Percentiles rank a stretch among this genome's conserved stretches.
These are phyloP conservation scores for Strobilomyces echinocephalus DNA, from an alignment of 768 basidiomycete genomes.

Conservation along the genomic window DNA sequence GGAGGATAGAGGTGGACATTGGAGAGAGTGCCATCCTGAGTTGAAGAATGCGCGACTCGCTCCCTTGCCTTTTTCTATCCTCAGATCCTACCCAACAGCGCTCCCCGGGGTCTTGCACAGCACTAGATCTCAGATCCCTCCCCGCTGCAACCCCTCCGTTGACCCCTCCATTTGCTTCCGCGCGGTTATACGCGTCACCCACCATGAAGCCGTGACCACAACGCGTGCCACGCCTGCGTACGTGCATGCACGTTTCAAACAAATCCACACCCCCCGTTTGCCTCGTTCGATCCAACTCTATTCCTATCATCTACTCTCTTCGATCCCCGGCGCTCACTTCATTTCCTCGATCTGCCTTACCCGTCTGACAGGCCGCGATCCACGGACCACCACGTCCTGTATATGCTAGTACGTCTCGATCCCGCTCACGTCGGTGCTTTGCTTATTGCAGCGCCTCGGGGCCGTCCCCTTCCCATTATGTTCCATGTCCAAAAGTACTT, in stretches of 20 bases:
- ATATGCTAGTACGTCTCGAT: background rate
- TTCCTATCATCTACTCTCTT: background rate
- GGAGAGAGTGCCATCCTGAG: slow-evolving; percentile 5
- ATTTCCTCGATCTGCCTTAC: background rate
- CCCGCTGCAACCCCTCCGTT: background rate
- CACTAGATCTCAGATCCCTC: slow-evolving; percentile 9
- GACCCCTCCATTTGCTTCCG: slow-evolving; percentile 6
- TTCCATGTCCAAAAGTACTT: background rate
- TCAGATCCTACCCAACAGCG: background rate
- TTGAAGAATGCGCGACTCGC: background rate
- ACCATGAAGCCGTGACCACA: background rate
- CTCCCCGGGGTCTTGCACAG: slow-evolving; percentile 20
- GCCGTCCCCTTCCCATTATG: background rate
- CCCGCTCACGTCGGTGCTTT: no score
- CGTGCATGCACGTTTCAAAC: background rate
- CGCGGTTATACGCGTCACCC: background rate
- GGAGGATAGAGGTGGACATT: slow-evolving; percentile 24
- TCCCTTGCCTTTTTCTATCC: slow-evolving; percentile 13
- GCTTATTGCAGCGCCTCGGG: background rate
- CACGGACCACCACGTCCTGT: background rate
- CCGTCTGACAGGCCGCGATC: background rate
- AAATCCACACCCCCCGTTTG: background rate
- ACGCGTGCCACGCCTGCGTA: background rate
- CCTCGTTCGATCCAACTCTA: background rate
- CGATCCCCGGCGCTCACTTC: background rate